A percentile compares a stretch with the other conserved stretches of the same genome.
These are phyloP conservation scores for Ciborinia camelliae DNA, from an alignment of 2,329 filamentous ascomycete genomes.

Conservation along the genomic window DNA sequence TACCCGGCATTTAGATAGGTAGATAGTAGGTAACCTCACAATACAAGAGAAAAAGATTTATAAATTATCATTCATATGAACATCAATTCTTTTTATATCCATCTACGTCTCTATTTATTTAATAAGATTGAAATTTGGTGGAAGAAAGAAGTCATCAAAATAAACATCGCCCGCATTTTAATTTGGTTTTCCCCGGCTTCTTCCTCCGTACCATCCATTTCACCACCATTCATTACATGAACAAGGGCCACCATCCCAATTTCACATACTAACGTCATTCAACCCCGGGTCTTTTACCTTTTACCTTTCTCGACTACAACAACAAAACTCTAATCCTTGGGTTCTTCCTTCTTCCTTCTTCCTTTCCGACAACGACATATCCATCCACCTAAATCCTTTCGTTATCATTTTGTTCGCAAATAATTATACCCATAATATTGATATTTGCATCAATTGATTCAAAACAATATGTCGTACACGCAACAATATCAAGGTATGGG, in stretches of 20 bases:
- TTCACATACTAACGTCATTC: slow-evolving; percentile 9
- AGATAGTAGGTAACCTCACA: no score
- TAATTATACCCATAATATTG: neutral
- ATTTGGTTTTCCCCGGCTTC: neutral
- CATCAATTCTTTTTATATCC: no score
- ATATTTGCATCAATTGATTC: slow-evolving; percentile 28
- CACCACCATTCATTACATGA: no score
- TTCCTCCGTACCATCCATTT: no score
- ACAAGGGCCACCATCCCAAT: no score
- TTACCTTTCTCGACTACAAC: neutral
- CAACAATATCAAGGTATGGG: slow-evolving; percentile 51
- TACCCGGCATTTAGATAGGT: no score
- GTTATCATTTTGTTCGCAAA: slow-evolving; percentile 11
- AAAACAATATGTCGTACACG: slow-evolving; percentile 53
- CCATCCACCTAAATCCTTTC: neutral
- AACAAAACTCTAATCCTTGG: neutral
- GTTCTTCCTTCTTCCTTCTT: neutral
- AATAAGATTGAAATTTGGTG: no score
- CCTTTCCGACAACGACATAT: slow-evolving; percentile 4
- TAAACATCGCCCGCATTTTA: no score
- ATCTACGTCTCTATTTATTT: no score
- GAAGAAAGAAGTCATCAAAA: no score
- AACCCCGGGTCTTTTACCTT: neutral
- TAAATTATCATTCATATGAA: no score
- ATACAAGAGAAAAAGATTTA: no score